phyloP scores from a whole-genome alignment of 257 asterid genomes.

The Ilex asprella region DNA sequence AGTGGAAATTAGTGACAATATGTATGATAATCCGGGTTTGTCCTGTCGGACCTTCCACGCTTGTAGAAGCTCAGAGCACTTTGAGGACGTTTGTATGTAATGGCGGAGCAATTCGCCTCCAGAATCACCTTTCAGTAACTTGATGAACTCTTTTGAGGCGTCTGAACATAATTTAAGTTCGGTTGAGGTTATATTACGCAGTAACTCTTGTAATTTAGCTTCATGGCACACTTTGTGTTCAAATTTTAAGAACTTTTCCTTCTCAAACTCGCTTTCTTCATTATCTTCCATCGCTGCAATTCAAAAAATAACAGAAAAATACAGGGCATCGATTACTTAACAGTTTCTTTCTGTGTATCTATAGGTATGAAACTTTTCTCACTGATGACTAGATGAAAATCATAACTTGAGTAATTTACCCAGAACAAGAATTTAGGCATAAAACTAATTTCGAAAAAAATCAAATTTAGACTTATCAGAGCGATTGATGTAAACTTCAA shows the following conservation, averaged over 20 bases:
- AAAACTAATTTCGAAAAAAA: too few relatives aligned
- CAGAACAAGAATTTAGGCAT: too few relatives aligned
- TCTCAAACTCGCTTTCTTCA: constrained; percentile 1
- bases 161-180: constrained; percentile 51
- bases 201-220: constrained; percentile 69
- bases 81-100: constrained; percentile 41
- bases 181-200: constrained; percentile 56
- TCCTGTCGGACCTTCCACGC: constrained; percentile 72
- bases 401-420: too few relatives aligned
- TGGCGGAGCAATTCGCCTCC: constrained; percentile 41
- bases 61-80: constrained; percentile 57
- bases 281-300: constrained; percentile 13
- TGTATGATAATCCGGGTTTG: constrained; percentile 42
- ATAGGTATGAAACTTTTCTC: too few relatives aligned
- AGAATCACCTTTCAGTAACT: constrained; percentile 51
- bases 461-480: too few relatives aligned
- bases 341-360: too few relatives aligned
- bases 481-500: too few relatives aligned
- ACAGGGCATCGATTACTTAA: too few relatives aligned
- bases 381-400: too few relatives aligned
- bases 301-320: neutral
- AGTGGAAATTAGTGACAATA: constrained; percentile 50
- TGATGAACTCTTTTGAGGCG: constrained; percentile 61
- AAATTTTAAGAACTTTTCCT: constrained; percentile 15
- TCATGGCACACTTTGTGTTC: constrained; percentile 33